These are phyloP conservation scores for Hamigera avellanea DNA, from an alignment of 495 filamentous ascomycete genomes.

Conservation along the genomic window DNA sequence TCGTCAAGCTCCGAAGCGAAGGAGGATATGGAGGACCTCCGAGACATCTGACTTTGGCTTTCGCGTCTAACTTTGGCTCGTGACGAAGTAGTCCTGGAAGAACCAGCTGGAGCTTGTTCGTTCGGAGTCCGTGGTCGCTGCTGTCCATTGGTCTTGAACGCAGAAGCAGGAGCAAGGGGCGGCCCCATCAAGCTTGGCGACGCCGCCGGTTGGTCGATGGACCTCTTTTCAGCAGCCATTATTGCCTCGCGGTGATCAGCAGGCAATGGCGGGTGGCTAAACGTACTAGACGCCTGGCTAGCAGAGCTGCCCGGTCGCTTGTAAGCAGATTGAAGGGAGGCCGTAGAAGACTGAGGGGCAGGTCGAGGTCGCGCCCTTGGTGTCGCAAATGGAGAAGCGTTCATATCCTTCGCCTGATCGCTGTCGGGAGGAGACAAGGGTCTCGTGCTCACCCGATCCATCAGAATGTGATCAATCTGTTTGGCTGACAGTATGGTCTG, in stretches of 20 bases:
- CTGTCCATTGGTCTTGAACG: slow-evolving; percentile 40
- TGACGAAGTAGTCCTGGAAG: slow-evolving; percentile 43
- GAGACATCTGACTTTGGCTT: slow-evolving; percentile 46
- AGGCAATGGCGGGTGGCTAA: slow-evolving; percentile 63
- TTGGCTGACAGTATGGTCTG: slow-evolving; percentile 67
- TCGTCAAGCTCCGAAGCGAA: slow-evolving; percentile 90
- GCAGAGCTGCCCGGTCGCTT: slow-evolving; percentile 58
- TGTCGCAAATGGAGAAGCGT: slow-evolving; percentile 26
- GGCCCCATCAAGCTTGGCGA: slow-evolving; percentile 63
- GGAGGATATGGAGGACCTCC: slow-evolving; percentile 83
- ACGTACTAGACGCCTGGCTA: slow-evolving; percentile 40
- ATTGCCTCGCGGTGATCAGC: slow-evolving; percentile 74
- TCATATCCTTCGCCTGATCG: slow-evolving; percentile 19
- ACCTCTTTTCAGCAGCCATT: slow-evolving; percentile 57
- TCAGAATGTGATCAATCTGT: slow-evolving; percentile 56
- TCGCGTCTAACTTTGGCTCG: slow-evolving; percentile 21
- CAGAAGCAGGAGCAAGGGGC: slow-evolving; percentile 71
- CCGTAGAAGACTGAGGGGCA: slow-evolving; percentile 24
- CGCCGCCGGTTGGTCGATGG: slow-evolving; percentile 30
- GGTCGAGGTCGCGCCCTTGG: slow-evolving; percentile 24
- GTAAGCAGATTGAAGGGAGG: slow-evolving; percentile 18
- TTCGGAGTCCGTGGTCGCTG: slow-evolving; percentile 62
- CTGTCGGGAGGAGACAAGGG: slow-evolving; percentile 24
- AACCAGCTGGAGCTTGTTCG: slow-evolving; percentile 34
- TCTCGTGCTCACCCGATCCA: slow-evolving; percentile 25